Evolutionary conservation across 306 rosid genomes (phyloP), one percentile per base, ranked within the genome.

Genomic region (Cicer chorassanicum): DNA sequence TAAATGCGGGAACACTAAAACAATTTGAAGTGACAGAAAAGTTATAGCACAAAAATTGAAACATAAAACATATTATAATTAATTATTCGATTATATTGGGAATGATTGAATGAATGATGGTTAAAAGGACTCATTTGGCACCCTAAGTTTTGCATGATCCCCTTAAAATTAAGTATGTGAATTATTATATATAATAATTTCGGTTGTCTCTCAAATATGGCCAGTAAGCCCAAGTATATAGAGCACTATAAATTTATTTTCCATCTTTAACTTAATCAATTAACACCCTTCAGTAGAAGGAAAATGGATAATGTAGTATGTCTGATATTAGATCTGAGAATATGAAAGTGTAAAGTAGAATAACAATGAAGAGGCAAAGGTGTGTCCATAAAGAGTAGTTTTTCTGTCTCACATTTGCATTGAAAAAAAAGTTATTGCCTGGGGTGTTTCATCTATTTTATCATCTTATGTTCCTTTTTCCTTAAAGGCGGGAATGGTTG

Each of bases 401-500:
- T 51, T 73, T 36, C 83, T 69, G 65, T 76, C 54, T 84, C 60
- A 38, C 24, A 43, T 16, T 70, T 63, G 79, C 66, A 75, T 65
- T 84, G 44, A 56, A 73, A 74, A 11, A 16, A 69, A 8, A 29
- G 79, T 49, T 70, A 51, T 65, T 74, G 66, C 77, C 38, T 8
- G 45, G 39, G 76, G 56, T 68, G 57, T 73, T 64, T 62, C 71
- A 12, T 69, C 48, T 54, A 49, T 21, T 21, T 77, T 65, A 59
- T 69, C 62, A 77, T 41, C 69, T 74, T 65, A 9, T 50, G 39
- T 16, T 78, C 73, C 70, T 34, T 15, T n/a, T 80, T 74, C 73
- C 65, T 76, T 74, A 15, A 73, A 93, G 98, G 98, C 1, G 59
- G 84, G 95, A 94, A 54, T 94, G 97, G 21, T 65, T 78, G 72